phyloP scores from a whole-genome alignment of 2,329 filamentous ascomycete genomes.

The Trichoderma koningii region DNA sequence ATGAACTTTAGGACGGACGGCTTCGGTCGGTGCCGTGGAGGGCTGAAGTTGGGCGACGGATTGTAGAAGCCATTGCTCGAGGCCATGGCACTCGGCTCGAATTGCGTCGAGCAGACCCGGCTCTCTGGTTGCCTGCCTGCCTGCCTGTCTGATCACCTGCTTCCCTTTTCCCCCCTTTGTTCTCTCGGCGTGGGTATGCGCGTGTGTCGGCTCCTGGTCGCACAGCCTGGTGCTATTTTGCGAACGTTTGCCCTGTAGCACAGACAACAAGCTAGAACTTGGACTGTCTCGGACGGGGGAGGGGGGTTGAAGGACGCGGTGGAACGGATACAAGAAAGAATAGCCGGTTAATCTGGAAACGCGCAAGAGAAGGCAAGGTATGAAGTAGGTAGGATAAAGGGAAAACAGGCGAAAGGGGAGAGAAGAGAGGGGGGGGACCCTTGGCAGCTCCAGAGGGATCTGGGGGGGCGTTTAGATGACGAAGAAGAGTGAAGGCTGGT shows the following conservation, averaged over 20 bases:
- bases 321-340: conserved; percentile 1
- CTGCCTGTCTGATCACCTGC: not conserved
- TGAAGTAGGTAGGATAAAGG: not conserved
- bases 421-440: not conserved
- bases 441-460: conserved; percentile 8
- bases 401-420: not conserved
- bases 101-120: conserved; percentile 1
- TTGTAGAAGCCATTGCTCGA: conserved; percentile 27
- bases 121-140: not conserved
- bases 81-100: conserved; percentile 30
- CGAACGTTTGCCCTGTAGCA: not conserved
- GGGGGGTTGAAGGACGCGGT: not conserved
- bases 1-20: conserved; percentile 55
- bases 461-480: not conserved
- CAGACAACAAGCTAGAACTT: conserved; percentile 12
- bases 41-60: conserved; percentile 24
- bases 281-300: conserved; percentile 11
- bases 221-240: conserved; percentile 1
- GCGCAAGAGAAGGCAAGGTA: conserved; percentile 2
- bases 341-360: conserved; percentile 2
- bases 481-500: not conserved
- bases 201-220: conserved; percentile 10
- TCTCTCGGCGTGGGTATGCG: not conserved
- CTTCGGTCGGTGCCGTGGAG: conserved; percentile 46
- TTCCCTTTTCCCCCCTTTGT: not conserved